Evolutionary conservation across 192 early-diverging fungal species (phyloP).

Genomic region (Thamnidium elegans): DNA sequence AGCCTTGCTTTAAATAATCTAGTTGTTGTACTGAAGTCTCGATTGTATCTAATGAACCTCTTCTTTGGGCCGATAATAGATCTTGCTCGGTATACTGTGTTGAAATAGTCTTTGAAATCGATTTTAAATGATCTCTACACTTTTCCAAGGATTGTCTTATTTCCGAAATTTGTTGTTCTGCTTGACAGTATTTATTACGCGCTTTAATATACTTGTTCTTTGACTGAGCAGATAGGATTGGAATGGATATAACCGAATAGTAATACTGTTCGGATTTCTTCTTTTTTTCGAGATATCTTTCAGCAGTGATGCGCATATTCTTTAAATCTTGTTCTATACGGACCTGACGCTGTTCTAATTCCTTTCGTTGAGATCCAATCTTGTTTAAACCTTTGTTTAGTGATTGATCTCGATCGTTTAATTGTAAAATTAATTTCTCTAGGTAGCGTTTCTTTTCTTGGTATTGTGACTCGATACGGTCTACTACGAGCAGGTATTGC

Average conservation of each 20-base stretch:
- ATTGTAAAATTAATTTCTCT: background rate
- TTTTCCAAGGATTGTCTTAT: background rate
- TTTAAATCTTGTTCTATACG: background rate
- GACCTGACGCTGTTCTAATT: slow-evolving; percentile 1
- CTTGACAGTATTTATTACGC: background rate
- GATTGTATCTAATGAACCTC: background rate
- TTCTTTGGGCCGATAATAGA: background rate
- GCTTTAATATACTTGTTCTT: slow-evolving; percentile 4
- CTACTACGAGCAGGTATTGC: background rate
- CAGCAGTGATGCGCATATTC: background rate
- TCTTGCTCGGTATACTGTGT: slow-evolving; percentile 6
- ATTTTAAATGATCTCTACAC: background rate
- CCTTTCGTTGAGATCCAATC: background rate
- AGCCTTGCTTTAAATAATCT: background rate
- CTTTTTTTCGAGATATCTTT: background rate
- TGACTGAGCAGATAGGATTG: background rate
- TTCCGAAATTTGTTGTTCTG: slow-evolving; percentile 12
- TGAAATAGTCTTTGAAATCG: background rate
- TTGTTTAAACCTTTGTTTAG: background rate
- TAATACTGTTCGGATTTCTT: slow-evolving; percentile 2
- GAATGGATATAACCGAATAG: background rate
- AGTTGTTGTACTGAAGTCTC: background rate
- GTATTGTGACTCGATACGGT: background rate
- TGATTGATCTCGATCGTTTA: background rate
- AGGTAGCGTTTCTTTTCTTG: background rate